Base-by-base conservation (phyloP, 768 basidiomycete species). In the Lanmaoa pseudosensibilis region DNA sequence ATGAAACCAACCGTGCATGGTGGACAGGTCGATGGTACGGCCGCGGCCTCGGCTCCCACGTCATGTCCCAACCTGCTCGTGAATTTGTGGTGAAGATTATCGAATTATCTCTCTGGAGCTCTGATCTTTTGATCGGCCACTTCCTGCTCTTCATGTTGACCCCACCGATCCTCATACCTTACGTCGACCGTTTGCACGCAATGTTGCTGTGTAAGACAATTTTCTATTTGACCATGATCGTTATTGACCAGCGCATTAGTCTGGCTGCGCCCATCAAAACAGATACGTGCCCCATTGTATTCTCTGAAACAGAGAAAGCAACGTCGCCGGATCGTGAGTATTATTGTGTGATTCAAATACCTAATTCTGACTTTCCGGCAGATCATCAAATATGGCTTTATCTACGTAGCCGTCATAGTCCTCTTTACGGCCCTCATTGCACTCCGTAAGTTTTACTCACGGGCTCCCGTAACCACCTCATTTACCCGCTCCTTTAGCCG, bases 1-100 rank as follows among this genome's bases (percentile, higher is more conserved):
- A 99, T 70, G 95, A 98, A 75, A 95, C 93, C 36, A 98, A 98
- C 76, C 82, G 93, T 27, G 95, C 95, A 8, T 99, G 96, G 96
- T 99, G 97, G 97, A 96, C 95, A 33, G 95, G 94, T 46, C 80
- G 87, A 69, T 98, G 97, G 97, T 96, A 94, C 71, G 95, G 95
- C 41, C 87, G 94, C 49, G 94, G 94, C 5, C 82, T 99, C 25
- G 95, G 96, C 41, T 67, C 83, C 5, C 88, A 93, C 70, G 94
- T 88, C 41, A 91, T 96, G 85, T 94, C 93, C n/a, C 97, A 98
- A 70, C 96, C 96, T 50, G 93, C 90, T 30, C 89, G 97, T 69
- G 97, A 98, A 78, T 98, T 93, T 65, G 76, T 98, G 60, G 96
- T 98, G 77, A 99, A 99, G 81, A 90, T 94, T 59, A 92, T 98